These are phyloP conservation scores for Perkinsus chesapeaki DNA, from an alignment of 169 alveolate genomes.

Conservation along the genomic window DNA sequence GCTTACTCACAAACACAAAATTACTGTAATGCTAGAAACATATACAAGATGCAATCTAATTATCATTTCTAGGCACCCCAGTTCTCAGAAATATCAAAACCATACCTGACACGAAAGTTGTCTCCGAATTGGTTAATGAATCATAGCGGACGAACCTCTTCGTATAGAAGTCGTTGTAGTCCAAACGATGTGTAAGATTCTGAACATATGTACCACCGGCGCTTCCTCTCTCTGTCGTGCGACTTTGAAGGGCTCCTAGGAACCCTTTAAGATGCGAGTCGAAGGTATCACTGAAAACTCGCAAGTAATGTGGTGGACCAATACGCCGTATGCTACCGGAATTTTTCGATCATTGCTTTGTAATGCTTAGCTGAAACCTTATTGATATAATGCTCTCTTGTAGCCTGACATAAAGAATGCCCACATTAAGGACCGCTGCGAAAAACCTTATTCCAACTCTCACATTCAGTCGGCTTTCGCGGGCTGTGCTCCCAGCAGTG, in stretches of 20 bases:
- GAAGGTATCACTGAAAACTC: background rate
- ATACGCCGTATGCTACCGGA: background rate
- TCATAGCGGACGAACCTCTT: background rate
- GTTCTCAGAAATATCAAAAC: background rate
- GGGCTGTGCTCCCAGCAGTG: background rate
- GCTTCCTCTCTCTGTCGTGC: background rate
- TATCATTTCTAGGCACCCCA: background rate
- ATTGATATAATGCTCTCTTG: background rate
- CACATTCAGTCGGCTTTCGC: background rate
- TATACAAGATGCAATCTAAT: too few relatives aligned
- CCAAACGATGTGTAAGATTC: background rate
- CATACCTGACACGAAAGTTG: background rate
- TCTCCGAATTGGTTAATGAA: background rate
- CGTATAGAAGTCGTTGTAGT: background rate
- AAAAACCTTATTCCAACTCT: background rate
- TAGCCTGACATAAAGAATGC: background rate
- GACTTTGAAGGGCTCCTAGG: background rate
- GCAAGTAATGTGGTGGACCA: background rate
- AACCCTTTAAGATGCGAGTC: background rate
- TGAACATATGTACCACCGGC: background rate
- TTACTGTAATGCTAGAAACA: too few relatives aligned
- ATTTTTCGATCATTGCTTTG: background rate
- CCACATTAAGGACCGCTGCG: background rate
- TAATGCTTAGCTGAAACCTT: background rate
- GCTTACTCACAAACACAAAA: too few relatives aligned